Base-by-base conservation (phyloP, 2,329 filamentous ascomycete species). In the Pseudogymnoascus sp. region DNA sequence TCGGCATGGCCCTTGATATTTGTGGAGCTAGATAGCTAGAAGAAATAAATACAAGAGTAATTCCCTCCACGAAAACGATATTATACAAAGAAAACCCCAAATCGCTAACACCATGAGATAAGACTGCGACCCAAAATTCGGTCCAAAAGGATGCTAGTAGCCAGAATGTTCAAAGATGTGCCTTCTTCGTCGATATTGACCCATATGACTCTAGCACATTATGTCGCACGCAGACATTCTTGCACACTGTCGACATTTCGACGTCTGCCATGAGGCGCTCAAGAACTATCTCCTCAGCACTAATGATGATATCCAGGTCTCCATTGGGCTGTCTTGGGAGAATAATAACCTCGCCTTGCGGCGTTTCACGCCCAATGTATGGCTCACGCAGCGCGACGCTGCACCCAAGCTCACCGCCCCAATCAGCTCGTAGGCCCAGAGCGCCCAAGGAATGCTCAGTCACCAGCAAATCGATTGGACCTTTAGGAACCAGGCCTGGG, bases 281-380 rank as follows among this genome's bases (percentile, higher is more conserved):
- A 3, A 58, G 33, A n/a, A 58, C 57, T 7, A 58, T 58, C 28
- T 38, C 36, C 16, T 58, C 57, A n/a, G 33, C 57, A 22, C 33
- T 38, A 58, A 58, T 22, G 7, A 58, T 58, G n/a, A 58, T 16
- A 6, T 38, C 36, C 7, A 58, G 18, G 12, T 58, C 57, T 16
- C 57, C 57, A 38, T 58, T 58, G 12, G 33, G 33, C 30, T 38
- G 36, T 28, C 3, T 58, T 16, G 57, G 57, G 33, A 58, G 33
- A 36, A 58, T 36, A n/a, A 38, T 58, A 4, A 58, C 36, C 57
- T 58, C 57, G 30, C 57, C 57, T 22, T 7, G 57, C 14, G 57
- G 57, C 30, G 57, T 36, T 22, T 36, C 57, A 9, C 57, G 57
- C 20, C 14, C 9, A 38, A 58, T 38, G 36, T 58, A 58, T 38